Conservation (phyloP, 768 basidiomycete genomes). For the Termitomyces bulborhizus region DNA sequence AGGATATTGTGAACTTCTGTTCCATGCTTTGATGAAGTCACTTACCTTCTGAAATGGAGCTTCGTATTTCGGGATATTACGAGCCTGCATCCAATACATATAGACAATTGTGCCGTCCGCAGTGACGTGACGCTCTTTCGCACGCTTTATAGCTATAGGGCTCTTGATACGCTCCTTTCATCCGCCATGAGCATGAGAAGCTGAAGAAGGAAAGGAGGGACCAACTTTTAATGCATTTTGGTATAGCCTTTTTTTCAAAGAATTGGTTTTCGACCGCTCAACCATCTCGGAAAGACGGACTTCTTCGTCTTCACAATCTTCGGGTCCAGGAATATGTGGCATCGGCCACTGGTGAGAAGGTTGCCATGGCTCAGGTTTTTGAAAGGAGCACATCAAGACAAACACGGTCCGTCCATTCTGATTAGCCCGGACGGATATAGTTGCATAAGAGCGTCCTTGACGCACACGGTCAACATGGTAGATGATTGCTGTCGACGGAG, state of each 20-base stretch:
- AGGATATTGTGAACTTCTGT: background rate
- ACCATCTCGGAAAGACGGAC: slow-evolving; percentile 26
- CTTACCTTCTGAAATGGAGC: slow-evolving; percentile 72
- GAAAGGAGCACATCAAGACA: slow-evolving; percentile 77
- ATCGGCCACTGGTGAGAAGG: slow-evolving; percentile 62
- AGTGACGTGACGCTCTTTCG: slow-evolving; percentile 32
- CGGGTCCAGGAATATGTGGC: slow-evolving; percentile 54
- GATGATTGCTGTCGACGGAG: slow-evolving; percentile 65
- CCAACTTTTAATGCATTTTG: slow-evolving; percentile 24
- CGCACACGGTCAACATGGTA: slow-evolving; percentile 75
- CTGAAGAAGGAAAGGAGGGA: background rate
- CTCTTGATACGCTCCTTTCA: slow-evolving; percentile 59
- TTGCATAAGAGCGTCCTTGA: slow-evolving; percentile 68
- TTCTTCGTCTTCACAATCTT: slow-evolving; percentile 60
- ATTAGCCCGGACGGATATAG: slow-evolving; percentile 56
- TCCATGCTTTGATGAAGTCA: background rate
- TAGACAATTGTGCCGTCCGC: slow-evolving; percentile 43
- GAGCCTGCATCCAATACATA: slow-evolving; percentile 81
- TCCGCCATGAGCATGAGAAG: background rate
- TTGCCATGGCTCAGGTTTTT: slow-evolving; percentile 72
- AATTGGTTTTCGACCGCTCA: slow-evolving; percentile 26
- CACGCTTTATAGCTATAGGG: slow-evolving; percentile 62
- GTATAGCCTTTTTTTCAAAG: slow-evolving; percentile 26
- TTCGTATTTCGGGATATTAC: slow-evolving; percentile 59
- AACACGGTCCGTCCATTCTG: slow-evolving; percentile 44